Conservation (phyloP, 306 rosid species). For the Lathyrus sativus region DNA sequence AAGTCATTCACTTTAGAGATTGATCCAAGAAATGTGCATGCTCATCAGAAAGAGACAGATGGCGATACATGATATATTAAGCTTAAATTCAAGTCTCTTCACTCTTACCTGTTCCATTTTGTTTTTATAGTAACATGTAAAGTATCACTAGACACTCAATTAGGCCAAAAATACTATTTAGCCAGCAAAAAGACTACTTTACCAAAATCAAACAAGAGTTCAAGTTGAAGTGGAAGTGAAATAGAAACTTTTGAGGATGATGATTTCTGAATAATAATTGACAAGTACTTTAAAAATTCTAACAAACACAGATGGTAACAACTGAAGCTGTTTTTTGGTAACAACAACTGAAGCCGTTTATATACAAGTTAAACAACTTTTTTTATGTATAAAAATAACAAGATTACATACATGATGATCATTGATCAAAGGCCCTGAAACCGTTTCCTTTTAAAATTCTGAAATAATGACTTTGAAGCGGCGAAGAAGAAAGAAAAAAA, state of each 20-base stretch:
- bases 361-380: constrained; percentile 67
- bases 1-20: constrained; percentile 25
- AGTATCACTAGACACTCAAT: constrained; percentile 23
- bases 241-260: constrained; percentile 42
- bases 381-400: constrained; percentile 74
- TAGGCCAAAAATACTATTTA: constrained; percentile 37
- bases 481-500: constrained; percentile 54
- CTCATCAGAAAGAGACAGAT: constrained; percentile 22
- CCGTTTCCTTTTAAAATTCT: constrained; percentile 33
- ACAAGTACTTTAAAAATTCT: constrained; percentile 42
- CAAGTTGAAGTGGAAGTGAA: neutral
- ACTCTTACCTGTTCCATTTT: constrained; percentile 24
- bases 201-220: neutral
- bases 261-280: constrained; percentile 41
- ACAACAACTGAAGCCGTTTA: constrained; percentile 67
- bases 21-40: constrained; percentile 38
- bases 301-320: constrained; percentile 45
- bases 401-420: constrained; percentile 82
- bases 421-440: constrained; percentile 46
- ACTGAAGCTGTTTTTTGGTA: constrained; percentile 62
- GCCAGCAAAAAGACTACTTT: constrained; percentile 24
- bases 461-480: constrained; percentile 34
- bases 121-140: constrained; percentile 13
- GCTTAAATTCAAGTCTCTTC: constrained; percentile 32
- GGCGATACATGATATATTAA: constrained; percentile 1